Evolutionary conservation across 768 basidiomycete species (phyloP), one percentile per base, ranked within the genome.

Genomic region (Phallus indusiatus): DNA sequence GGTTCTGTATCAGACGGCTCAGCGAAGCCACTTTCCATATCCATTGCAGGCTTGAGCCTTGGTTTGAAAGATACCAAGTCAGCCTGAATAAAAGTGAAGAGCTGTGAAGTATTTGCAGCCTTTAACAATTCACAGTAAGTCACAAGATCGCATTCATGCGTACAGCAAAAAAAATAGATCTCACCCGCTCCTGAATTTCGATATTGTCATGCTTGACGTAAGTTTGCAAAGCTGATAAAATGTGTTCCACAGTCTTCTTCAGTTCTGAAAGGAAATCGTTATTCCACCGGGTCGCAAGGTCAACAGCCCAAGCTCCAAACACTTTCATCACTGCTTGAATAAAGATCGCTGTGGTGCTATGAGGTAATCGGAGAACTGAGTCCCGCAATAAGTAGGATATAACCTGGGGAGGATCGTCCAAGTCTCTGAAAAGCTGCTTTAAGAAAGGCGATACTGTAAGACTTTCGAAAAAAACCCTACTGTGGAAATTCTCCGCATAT

Each of bases 401-500:
- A 7, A 90, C 74, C 56, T 86, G 85, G 56, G 86, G 84, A 0
- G 90, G 88, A 50, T 90, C 87, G 0, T 79, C 71, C n/a, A 94
- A 75, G 63, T 92, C 86, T 49, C 92, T 94, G 66, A 35, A 50
- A 21, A 21, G 35, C 20, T 16, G n/a, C 22, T 16, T 36, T 24
- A 16, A 21, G 28, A 36, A n/a, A 48, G 63, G n/a, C n/a, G n/a
- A 56, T 2, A 34, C 37, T 33, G 56, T 62, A 16, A 64, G 57
- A 34, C 18, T 65, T 65, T 14, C 7, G 51, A 12, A 57, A 35
- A 53, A 14, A 33, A 9, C 75, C 86, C 68, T 64, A 94, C 94
- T 83, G 78, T 79, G 88, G 86, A 69, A 92, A 91, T 72, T 99
- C 96, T 18, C 94, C 95, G 62, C 90, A 93, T 64, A 97, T 89